Base-by-base conservation (phyloP, 192 early-diverging fungal species). In the Backusella tuberculispora region DNA sequence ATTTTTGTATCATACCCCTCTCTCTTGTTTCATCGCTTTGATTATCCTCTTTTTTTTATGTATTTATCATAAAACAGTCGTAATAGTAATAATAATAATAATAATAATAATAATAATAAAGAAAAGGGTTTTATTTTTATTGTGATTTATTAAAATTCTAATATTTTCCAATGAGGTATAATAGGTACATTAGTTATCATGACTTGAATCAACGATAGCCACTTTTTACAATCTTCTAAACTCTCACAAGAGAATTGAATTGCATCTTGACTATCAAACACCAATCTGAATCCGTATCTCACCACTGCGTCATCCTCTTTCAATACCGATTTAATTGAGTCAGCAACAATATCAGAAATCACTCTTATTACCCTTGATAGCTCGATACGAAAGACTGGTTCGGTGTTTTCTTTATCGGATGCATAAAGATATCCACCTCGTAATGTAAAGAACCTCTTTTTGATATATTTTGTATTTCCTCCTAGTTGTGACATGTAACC, bases 401-500 rank as follows among this genome's bases (percentile, higher is more conserved):
- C 53, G 1, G 10, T 60, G 21, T 12, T 26, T 60, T 60, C 53
- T 13, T 60, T 24, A 13, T 60, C 53, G 4, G 53, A 60, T 5
- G 53, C 53, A 60, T 60, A 60, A 9, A 60, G 53, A 60, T 19
- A 60, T 60, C 53, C 53, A 24, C 53, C 53, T 24, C 13, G 21
- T 26, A 60, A 60, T 26, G 53, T 60, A 60, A 60, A 60, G 53
- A 60, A 60, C 3, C 53, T 8, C 13, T 60, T 19, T 12, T 60
- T 60, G 21, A 26, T 60, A 24, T 26, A 60, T 21, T 60, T 60
- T 60, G 53, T 60, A 26, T 60, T 60, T 24, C 53, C 53, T 21
- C 53, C 53, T 24, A 60, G 26, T 24, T 60, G 53, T 26, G 53
- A 60, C 53, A 60, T 60, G 53, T 60, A 60, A 1, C 53, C 53